phyloP scores from a whole-genome alignment of 2,329 filamentous ascomycete species.

The Beauveria varroae region DNA sequence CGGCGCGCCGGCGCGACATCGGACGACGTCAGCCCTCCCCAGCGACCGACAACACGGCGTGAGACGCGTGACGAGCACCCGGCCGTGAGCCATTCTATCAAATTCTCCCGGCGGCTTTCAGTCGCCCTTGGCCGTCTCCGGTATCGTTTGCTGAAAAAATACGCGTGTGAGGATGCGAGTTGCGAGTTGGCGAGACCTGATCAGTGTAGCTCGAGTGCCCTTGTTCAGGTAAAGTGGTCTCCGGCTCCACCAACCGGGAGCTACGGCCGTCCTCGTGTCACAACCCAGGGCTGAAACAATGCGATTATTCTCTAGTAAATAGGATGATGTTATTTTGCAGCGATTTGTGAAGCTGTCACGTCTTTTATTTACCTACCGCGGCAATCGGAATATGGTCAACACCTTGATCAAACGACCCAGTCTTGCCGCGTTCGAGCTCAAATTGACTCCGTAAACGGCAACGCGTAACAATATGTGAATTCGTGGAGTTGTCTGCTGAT shows the following conservation, averaged over 20 bases:
- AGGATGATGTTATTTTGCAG: too few relatives aligned
- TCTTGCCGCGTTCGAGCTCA: background rate
- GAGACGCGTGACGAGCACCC: slow-evolving; percentile 1
- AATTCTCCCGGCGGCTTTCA: background rate
- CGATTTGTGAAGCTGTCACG: too few relatives aligned
- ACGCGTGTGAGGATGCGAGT: background rate
- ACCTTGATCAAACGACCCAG: background rate
- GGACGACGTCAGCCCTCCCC: background rate
- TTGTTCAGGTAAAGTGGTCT: background rate
- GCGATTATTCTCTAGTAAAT: background rate
- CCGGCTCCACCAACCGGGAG: slow-evolving; percentile 3
- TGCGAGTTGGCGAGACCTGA: background rate
- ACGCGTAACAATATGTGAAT: background rate
- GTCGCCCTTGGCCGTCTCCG: background rate
- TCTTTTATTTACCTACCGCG: too few relatives aligned
- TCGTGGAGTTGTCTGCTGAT: slow-evolving; percentile 8
- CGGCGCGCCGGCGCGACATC: background rate
- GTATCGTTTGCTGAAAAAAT: background rate
- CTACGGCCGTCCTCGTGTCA: background rate
- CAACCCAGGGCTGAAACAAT: background rate
- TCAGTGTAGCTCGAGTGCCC: background rate
- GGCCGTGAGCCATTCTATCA: background rate
- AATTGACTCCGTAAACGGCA: background rate
- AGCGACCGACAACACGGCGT: background rate
- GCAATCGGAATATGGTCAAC: background rate